Conservation (phyloP, 2,329 filamentous ascomycete genomes). For the Pyricularia pennisetigena region DNA sequence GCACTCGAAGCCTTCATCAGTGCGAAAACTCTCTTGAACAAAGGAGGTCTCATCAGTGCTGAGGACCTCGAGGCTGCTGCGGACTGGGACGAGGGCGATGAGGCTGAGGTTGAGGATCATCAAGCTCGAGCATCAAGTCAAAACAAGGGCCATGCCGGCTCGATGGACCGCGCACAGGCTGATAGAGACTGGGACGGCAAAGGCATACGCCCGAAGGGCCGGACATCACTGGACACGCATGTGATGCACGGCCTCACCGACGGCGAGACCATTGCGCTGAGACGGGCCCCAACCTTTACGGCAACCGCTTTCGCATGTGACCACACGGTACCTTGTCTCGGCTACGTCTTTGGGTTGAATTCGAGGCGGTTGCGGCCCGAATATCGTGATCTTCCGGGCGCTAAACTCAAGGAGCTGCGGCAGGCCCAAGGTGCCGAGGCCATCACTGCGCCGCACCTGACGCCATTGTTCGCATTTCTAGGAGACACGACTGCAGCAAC, state of each 20-base stretch:
- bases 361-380: constrained; percentile 28
- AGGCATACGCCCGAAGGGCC: neutral
- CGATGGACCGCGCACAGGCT: neutral
- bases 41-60: constrained; percentile 24
- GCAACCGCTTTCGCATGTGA: constrained; percentile 34
- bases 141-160: neutral
- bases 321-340: constrained; percentile 36
- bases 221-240: constrained; percentile 23
- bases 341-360: constrained; percentile 32
- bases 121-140: neutral
- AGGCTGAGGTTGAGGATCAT: neutral
- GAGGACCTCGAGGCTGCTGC: constrained; percentile 10
- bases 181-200: constrained; percentile 5
- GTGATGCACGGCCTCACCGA: constrained; percentile 24
- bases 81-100: neutral
- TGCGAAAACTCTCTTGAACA: constrained; percentile 30
- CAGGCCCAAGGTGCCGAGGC: constrained; percentile 19
- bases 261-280: constrained; percentile 25
- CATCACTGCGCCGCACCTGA: constrained; percentile 27
- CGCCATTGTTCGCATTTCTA: constrained; percentile 35
- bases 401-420: constrained; percentile 26
- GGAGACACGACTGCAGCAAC: constrained; percentile 34
- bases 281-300: constrained; percentile 23
- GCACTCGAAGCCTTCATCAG: constrained; percentile 29
- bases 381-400: constrained; percentile 23